A percentile compares a stretch with the other conserved stretches of the same genome.
phyloP scores from a whole-genome alignment of 106 monocot species.

The Posidonia australis region DNA sequence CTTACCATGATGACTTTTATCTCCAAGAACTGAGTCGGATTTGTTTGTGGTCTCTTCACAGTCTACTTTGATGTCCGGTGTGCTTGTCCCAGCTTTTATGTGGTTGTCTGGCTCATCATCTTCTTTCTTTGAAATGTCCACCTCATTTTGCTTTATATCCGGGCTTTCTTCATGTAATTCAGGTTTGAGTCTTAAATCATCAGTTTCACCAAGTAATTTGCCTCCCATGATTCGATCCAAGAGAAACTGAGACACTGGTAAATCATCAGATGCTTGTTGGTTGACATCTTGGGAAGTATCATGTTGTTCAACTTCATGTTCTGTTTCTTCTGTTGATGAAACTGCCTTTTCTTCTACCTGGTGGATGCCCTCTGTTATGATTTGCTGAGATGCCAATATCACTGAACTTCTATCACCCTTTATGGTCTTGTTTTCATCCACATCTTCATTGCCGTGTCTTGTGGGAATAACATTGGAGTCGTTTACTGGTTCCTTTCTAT shows the following conservation, averaged over 20 bases:
- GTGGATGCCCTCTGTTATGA: not conserved
- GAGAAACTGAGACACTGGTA: constrained; percentile 10
- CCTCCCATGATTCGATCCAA: not conserved
- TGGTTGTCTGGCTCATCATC: not conserved
- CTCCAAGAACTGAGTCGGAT: not conserved
- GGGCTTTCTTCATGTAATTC: not conserved
- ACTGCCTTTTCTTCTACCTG: not conserved
- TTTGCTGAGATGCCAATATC: not conserved
- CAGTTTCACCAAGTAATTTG: not conserved
- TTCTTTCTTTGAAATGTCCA: not conserved
- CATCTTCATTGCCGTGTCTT: not conserved
- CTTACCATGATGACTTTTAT: not conserved
- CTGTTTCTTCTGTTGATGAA: not conserved
- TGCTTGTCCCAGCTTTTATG: not conserved
- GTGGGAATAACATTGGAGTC: not conserved
- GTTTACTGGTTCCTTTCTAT: not conserved
- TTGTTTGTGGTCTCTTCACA: not conserved
- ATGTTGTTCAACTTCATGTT: not conserved
- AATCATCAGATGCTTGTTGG: not conserved
- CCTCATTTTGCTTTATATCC: not conserved
- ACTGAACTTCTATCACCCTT: not conserved
- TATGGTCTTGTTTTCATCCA: not conserved
- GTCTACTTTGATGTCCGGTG: not conserved
- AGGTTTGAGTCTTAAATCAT: not conserved
- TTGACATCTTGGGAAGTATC: not conserved